Base-by-base conservation (phyloP, 2,329 filamentous ascomycete genomes). In the Cordyceps cateniannulata region DNA sequence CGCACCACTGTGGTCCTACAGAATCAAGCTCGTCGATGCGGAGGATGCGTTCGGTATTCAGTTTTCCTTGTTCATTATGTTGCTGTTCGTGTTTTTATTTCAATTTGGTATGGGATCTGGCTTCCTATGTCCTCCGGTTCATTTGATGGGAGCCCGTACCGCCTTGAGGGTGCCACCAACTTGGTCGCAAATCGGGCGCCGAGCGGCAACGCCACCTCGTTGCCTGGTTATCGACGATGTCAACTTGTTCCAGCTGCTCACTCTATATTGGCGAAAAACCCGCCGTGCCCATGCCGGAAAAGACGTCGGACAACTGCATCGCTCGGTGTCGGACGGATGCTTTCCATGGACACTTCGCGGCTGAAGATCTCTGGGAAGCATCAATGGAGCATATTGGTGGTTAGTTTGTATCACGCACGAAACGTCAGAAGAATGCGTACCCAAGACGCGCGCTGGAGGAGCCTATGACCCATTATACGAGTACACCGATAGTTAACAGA, bases 11-110 rank as follows among this genome's bases (percentile, higher is more conserved):
- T 48, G 48, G 38, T 49, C 50, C 32, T 54, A 40, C 32, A 22
- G 40, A 24, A 40, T 49, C 10, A 22, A 47, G 40, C 58, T 60
- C 42, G 42, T 48, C 50, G 50, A 60, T 54, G 58, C 49, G 35
- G 44, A 54, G 20, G 58, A 60, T 49, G 50, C 50, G 58, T 42
- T 54, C 50, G 48, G 49, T 35, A 49, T 24, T 12, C 51, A 45
- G 6, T 55, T 63, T 56, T 59, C 60, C 50, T 57, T 62, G 42
- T 62, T 62, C 42, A 32, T 70, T 71, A 68, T 67, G 60, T 66
- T 63, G 63, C 64, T 65, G 69, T 69, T 69, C 64, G 62, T 69
- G 70, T 66, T 65, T 57, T 63, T 49, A 56, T 63, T 64, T 49
- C 51, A 56, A 59, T 63, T 60, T 49, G 64, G 65, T 61, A 55